These are phyloP conservation scores for Phlyctochytrium arcticum DNA, from an alignment of 192 early-diverging fungal genomes.

Conservation along the genomic window DNA sequence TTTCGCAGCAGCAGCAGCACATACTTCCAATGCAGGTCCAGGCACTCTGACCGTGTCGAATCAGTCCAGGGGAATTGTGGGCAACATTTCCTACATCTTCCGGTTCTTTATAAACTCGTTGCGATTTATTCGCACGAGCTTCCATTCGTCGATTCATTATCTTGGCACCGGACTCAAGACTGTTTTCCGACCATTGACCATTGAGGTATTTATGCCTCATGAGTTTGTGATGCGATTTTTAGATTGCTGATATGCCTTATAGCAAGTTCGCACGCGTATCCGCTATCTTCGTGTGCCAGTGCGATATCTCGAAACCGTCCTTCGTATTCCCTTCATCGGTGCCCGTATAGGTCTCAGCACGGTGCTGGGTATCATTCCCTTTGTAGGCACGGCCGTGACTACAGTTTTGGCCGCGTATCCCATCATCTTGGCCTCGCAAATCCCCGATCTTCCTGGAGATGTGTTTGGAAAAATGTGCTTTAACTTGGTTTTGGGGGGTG, in stretches of 20 bases:
- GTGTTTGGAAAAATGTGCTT: constrained; percentile 16
- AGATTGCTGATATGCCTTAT: neutral
- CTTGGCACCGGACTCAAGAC: neutral
- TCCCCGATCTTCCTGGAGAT: constrained; percentile 8
- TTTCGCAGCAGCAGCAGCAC: too few relatives aligned
- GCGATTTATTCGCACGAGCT: neutral
- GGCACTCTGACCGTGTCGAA: too few relatives aligned
- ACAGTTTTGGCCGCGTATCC: constrained; percentile 16
- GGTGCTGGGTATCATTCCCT: constrained; percentile 11
- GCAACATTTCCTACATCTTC: neutral
- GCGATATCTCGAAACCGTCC: constrained; percentile 8
- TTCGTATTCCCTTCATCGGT: constrained; percentile 19
- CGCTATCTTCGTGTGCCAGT: constrained; percentile 3
- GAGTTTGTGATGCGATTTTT: neutral
- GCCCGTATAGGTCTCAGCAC: constrained; percentile 15
- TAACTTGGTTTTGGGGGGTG: constrained; percentile 9
- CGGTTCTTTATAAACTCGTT: neutral
- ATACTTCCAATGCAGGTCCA: too few relatives aligned
- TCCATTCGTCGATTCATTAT: neutral
- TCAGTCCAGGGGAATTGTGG: neutral
- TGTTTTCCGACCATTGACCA: neutral
- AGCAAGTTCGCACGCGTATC: constrained; percentile 24
- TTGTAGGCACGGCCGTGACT: constrained; percentile 10
- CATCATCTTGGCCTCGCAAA: constrained; percentile 19
- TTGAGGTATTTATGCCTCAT: neutral